Evolutionary conservation across 805 yeast species (phyloP).

Genomic region (Cephaloascus fragrans): DNA sequence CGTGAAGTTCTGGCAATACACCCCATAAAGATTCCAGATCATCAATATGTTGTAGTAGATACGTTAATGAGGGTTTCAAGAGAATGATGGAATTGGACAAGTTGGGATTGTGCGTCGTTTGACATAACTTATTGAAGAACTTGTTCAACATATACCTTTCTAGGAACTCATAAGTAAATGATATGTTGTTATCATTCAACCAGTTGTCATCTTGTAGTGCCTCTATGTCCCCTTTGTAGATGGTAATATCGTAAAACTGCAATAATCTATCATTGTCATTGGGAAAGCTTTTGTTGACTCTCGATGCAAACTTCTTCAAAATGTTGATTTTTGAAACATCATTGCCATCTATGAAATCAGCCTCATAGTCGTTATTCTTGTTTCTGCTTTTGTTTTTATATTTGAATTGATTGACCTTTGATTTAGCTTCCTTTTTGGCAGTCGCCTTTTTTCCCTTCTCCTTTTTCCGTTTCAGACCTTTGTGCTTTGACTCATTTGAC

Average conservation of each 20-base stretch:
- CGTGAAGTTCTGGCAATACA: conserved; percentile 8
- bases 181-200: conserved; percentile 63
- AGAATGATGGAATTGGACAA: conserved; percentile 25
- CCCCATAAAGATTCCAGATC: conserved; percentile 12
- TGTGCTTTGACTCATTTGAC: not conserved
- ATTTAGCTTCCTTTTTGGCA: conserved; percentile 10
- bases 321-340: conserved; percentile 3
- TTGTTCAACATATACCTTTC: conserved; percentile 18
- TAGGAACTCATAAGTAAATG: conserved; percentile 52
- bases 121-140: conserved; percentile 5
- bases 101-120: conserved; percentile 5
- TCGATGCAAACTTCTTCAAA: conserved; percentile 8
- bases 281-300: conserved; percentile 6
- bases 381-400: conserved; percentile 2
- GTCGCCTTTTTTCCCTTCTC: conserved; percentile 13
- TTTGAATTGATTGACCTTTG: not conserved
- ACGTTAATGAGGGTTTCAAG: conserved; percentile 55
- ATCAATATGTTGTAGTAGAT: conserved; percentile 44
- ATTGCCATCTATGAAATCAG: not conserved
- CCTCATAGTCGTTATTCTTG: conserved; percentile 1
- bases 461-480: conserved; percentile 7
- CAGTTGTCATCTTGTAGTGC: conserved; percentile 58
- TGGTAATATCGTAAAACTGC: conserved; percentile 46
- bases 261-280: conserved; percentile 19
- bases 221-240: conserved; percentile 48